Conservation (phyloP, 2,329 filamentous ascomycete species). For the Grosmannia serpens region DNA sequence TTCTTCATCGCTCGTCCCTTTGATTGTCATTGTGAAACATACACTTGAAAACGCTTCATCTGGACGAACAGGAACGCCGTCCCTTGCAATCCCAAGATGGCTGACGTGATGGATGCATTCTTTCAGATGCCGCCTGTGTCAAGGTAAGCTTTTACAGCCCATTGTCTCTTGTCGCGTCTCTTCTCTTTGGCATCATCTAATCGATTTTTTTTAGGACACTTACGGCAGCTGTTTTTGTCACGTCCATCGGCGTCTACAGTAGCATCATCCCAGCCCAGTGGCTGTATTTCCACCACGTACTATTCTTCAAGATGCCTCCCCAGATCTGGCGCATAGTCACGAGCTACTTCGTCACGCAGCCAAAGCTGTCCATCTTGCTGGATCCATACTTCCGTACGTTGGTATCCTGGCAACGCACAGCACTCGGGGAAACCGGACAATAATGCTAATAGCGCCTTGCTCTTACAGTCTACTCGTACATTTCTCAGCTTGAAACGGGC, state of each 20-base stretch:
- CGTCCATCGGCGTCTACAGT: conserved; percentile 50
- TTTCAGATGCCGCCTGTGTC: conserved; percentile 30
- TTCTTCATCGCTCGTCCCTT: not conserved
- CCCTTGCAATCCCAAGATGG: conserved; percentile 18
- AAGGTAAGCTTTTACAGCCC: conserved; percentile 20
- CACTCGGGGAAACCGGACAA: not conserved
- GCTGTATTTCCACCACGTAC: conserved; percentile 41
- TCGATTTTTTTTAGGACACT: conserved; percentile 43
- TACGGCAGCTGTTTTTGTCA: conserved; percentile 49
- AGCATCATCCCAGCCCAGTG: conserved; percentile 38
- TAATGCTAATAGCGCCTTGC: not conserved
- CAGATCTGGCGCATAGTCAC: conserved; percentile 32
- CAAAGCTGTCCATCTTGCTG: conserved; percentile 44
- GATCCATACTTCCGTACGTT: conserved; percentile 60
- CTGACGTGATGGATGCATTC: conserved; percentile 28
- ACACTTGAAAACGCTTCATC: too few relatives aligned
- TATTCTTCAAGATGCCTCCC: conserved; percentile 43
- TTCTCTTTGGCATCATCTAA: not conserved
- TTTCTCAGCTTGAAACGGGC: conserved; percentile 59
- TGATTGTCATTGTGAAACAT: not conserved
- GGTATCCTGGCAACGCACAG: conserved; percentile 5
- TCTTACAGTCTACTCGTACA: conserved; percentile 57
- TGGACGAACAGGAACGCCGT: not conserved
- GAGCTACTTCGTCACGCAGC: conserved; percentile 29
- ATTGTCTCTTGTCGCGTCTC: not conserved